phyloP scores from a whole-genome alignment of 768 basidiomycete genomes.

The Tricholoma saponaceum region DNA sequence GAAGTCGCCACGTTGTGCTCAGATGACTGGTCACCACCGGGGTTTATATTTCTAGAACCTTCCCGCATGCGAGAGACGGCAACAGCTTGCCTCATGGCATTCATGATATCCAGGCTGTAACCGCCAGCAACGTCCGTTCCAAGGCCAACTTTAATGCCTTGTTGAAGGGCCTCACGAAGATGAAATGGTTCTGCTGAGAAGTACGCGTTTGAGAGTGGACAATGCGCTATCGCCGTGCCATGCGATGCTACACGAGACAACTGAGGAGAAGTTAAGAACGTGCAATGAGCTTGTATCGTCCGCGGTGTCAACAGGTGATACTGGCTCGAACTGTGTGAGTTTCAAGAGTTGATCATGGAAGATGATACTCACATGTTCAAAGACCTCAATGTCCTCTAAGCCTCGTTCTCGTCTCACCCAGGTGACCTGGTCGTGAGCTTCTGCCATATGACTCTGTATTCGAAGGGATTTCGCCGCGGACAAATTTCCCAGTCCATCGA shows the following conservation, averaged over 20 bases:
- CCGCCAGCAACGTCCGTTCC: conserved; percentile 88
- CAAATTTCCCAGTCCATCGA: conserved; percentile 57
- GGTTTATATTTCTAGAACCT: conserved; percentile 32
- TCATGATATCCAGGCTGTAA: conserved; percentile 76
- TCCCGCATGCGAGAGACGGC: conserved; percentile 67
- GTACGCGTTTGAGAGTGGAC: conserved; percentile 86
- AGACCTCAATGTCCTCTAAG: conserved; percentile 69
- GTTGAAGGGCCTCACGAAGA: conserved; percentile 64
- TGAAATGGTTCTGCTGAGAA: conserved; percentile 72
- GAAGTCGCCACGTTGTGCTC: conserved; percentile 2
- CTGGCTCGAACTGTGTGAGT: conserved; percentile 29
- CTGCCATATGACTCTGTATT: conserved; percentile 82
- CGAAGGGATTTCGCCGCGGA: conserved; percentile 41
- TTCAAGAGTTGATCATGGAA: background rate
- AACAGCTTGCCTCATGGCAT: conserved; percentile 77
- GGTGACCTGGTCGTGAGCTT: conserved; percentile 71
- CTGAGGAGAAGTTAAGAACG: conserved; percentile 56
- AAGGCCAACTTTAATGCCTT: conserved; percentile 67
- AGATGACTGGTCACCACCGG: background rate
- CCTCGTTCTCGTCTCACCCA: conserved; percentile 62
- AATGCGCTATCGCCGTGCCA: conserved; percentile 74
- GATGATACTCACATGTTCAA: conserved; percentile 50
- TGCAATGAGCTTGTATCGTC: conserved; percentile 87
- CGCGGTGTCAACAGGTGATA: conserved; percentile 53
- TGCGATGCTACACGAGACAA: conserved; percentile 44